A percentile compares a stretch with the other conserved stretches of the same genome.
These are phyloP conservation scores for Ophiostoma ulmi DNA, from an alignment of 2,329 filamentous ascomycete genomes.

Conservation along the genomic window DNA sequence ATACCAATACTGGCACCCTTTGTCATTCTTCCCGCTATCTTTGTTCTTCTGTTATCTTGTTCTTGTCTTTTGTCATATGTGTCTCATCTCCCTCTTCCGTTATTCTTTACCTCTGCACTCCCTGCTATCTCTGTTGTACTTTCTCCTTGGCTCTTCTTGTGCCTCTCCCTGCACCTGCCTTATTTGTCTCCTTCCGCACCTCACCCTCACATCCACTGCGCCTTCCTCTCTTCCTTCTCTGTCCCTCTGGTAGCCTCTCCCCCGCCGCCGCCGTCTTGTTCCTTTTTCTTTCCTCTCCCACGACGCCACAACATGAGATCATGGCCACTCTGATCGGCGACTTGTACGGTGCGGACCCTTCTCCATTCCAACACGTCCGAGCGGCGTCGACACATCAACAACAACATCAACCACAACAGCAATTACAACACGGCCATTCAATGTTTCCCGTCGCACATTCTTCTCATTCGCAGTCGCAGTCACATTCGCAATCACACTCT, in stretches of 20 bases:
- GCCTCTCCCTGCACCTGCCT: neutral
- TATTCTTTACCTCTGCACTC: neutral
- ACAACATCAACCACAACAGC: constrained; percentile 33
- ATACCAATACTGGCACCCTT: neutral
- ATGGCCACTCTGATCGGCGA: constrained; percentile 66
- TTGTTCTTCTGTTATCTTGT: neutral
- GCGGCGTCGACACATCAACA: constrained; percentile 33
- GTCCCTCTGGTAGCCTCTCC: neutral
- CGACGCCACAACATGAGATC: constrained; percentile 36
- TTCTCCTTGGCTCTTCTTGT: neutral
- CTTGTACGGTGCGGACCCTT: constrained; percentile 62
- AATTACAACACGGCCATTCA: constrained; percentile 29
- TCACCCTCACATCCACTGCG: neutral
- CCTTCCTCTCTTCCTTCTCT: neutral
- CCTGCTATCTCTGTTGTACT: neutral
- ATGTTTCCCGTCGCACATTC: constrained; percentile 18
- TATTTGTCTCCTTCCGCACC: neutral
- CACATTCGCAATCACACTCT: constrained; percentile 13
- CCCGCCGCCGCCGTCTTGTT: neutral
- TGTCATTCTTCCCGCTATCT: neutral
- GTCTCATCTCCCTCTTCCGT: neutral
- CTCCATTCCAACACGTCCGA: constrained; percentile 48
- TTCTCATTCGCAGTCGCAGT: neutral
- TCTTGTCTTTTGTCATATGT: neutral
- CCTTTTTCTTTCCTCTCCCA: neutral